Conservation (phyloP, 2,329 filamentous ascomycete genomes). For the Aspergillus sp. region DNA sequence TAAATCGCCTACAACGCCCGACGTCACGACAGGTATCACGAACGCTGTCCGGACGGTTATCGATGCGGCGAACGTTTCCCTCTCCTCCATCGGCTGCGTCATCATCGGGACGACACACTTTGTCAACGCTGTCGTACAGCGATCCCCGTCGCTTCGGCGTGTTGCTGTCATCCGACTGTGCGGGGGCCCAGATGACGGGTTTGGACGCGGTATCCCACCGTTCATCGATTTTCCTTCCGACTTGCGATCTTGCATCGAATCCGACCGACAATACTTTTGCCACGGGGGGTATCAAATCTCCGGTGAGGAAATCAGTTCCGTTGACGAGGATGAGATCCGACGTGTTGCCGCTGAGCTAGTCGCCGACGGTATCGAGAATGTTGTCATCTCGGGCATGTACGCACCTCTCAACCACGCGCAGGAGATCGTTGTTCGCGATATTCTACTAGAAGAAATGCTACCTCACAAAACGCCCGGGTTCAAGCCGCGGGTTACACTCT, state of each 20-base stretch:
- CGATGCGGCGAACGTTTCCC: conserved; percentile 12
- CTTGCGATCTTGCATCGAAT: conserved; percentile 3
- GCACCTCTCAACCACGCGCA: conserved; percentile 10
- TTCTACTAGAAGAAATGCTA: neutral
- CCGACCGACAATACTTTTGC: neutral
- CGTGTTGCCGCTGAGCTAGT: neutral
- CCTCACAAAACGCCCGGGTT: neutral
- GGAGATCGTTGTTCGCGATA: neutral
- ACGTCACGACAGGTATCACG: conserved; percentile 50
- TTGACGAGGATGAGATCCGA: conserved; percentile 8
- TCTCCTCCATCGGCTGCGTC: conserved; percentile 48
- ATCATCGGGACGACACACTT: conserved; percentile 60
- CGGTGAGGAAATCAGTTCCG: conserved; percentile 10
- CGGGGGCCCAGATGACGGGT: conserved; percentile 6
- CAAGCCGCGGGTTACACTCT: conserved; percentile 12
- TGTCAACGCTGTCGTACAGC: conserved; percentile 53
- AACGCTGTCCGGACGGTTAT: conserved; percentile 37
- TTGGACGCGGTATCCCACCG: conserved; percentile 13
- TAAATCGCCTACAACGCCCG: conserved; percentile 47
- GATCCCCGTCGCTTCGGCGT: conserved; percentile 1
- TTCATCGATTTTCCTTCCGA: conserved; percentile 12
- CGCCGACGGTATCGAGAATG: neutral
- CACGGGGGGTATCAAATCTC: conserved; percentile 18
- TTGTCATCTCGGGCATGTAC: conserved; percentile 18
- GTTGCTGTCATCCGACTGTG: conserved; percentile 9